Percentiles rank a stretch among this genome's conserved stretches.
Conservation (phyloP, 2,329 filamentous ascomycete species). For the Calonectria crousiana region DNA sequence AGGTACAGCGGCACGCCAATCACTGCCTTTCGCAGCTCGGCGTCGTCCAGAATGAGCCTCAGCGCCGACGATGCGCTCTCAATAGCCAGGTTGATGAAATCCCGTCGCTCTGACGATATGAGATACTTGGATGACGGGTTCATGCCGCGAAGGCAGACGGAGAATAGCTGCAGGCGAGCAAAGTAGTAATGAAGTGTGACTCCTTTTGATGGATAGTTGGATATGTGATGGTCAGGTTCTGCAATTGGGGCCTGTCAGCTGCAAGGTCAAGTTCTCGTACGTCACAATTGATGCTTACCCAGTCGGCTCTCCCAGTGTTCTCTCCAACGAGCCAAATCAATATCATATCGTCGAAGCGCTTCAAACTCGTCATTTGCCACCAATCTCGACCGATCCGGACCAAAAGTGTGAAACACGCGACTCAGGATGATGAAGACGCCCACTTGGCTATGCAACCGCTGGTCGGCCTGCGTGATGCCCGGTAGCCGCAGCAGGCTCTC, state of each 20-base stretch:
- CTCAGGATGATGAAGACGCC: conserved; percentile 71
- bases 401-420: conserved; percentile 69
- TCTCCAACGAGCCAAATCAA: conserved; percentile 52
- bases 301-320: conserved; percentile 51
- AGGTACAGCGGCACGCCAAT: conserved; percentile 49
- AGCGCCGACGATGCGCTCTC: conserved; percentile 48
- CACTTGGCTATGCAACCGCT: conserved; percentile 70
- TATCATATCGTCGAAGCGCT: conserved; percentile 41
- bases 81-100: conserved; percentile 57
- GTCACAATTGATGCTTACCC: conserved; percentile 42
- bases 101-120: conserved; percentile 58
- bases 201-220: conserved; percentile 62
- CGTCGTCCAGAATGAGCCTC: conserved; percentile 46
- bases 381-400: conserved; percentile 61
- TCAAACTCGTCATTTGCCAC: conserved; percentile 51
- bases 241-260: not conserved
- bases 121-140: conserved; percentile 50
- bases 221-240: conserved; percentile 60
- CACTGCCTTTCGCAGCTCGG: conserved; percentile 46
- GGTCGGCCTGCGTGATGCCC: conserved; percentile 65
- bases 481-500: conserved; percentile 65
- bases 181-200: conserved; percentile 64
- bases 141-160: conserved; percentile 57
- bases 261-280: not conserved
- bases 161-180: conserved; percentile 62